Conservation (phyloP, 305 asterid species). For the Fraxinus dipetala region DNA sequence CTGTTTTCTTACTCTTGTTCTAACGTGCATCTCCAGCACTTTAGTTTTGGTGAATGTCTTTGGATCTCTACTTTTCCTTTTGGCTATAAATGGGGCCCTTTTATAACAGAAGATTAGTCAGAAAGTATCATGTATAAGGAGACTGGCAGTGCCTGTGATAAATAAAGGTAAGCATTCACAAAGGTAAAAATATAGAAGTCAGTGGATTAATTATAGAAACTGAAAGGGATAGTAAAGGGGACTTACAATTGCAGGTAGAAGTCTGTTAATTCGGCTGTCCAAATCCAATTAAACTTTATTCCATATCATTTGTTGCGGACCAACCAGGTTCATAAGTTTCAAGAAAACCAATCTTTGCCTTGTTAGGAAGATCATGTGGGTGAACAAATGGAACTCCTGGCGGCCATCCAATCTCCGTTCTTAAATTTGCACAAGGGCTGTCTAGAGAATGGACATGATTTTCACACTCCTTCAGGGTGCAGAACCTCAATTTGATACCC, state of each 20-base stretch:
- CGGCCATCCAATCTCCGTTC: conserved; percentile 99
- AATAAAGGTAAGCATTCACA: neutral
- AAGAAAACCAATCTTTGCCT: conserved; percentile 94
- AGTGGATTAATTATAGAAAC: neutral
- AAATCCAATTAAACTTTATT: conserved; percentile 47
- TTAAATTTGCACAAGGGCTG: conserved; percentile 74
- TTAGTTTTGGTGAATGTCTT: neutral
- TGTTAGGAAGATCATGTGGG: conserved; percentile 99
- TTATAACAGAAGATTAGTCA: neutral
- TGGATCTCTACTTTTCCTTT: neutral
- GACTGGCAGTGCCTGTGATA: neutral
- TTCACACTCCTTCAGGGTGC: conserved; percentile 94
- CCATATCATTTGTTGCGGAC: conserved; percentile 82
- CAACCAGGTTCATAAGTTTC: conserved; percentile 98
- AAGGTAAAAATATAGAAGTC: neutral
- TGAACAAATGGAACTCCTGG: conserved; percentile 95
- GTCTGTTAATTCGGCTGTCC: conserved; percentile 37
- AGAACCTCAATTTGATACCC: conserved; percentile 92
- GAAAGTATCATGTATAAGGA: neutral
- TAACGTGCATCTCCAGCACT: neutral
- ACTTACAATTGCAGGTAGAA: conserved; percentile 42
- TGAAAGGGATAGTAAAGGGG: conserved; percentile 18
- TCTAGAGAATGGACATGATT: conserved; percentile 76
- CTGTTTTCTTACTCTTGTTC: neutral
- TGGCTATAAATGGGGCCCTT: neutral